Evolutionary conservation across 352 stramenopile genomes (phyloP), one percentile per base, ranked within the genome.

Genomic region (Plasmopara halstedii): DNA sequence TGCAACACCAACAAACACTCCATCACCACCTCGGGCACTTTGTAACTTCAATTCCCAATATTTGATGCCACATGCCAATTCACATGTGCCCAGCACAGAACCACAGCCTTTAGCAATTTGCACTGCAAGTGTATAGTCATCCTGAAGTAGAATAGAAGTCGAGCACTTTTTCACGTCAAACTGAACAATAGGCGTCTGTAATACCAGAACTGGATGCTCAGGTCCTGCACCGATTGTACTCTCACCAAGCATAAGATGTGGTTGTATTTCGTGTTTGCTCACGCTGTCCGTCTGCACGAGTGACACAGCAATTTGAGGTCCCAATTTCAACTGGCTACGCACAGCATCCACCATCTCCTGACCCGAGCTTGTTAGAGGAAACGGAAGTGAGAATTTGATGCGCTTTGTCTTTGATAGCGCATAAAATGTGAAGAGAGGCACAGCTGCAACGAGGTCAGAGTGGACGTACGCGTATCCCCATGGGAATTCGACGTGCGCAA

Each of bases 1-100:
- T 9, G 73, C 74, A 1, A 92, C 70, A 13, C 77, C 80, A 0
- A 89, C 33, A 42, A 92, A 88, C 23, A 92, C 67, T 18, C 80
- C 80, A 29, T 89, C 75, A 11, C 77, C 77, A 18, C 62, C 61
- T 17, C 59, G 53, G 6, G 71, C 53, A 19, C 56, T 74, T 15
- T 77, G 40, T 14, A 92, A 42, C 49, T 83, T 49, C 8, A 86
- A 71, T 46, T 92, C 77, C 80, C 80, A 92, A 58, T 92, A 92
- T 60, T 88, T 89, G 46, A 88, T 64, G 3, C 77, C 80, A 42
- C 72, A 70, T 9, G 57, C 43, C 10, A 88, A 55, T 19, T 82
- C 63, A 8, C 51, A 65, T 27, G 75, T 85, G 32, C 73, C 73
- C 14, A 88, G 38, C 6, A 89, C 67, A 0, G 73, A 82, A 5